Evolutionary conservation across 768 basidiomycete species (phyloP).

Genomic region (Tulasnella sp.): DNA sequence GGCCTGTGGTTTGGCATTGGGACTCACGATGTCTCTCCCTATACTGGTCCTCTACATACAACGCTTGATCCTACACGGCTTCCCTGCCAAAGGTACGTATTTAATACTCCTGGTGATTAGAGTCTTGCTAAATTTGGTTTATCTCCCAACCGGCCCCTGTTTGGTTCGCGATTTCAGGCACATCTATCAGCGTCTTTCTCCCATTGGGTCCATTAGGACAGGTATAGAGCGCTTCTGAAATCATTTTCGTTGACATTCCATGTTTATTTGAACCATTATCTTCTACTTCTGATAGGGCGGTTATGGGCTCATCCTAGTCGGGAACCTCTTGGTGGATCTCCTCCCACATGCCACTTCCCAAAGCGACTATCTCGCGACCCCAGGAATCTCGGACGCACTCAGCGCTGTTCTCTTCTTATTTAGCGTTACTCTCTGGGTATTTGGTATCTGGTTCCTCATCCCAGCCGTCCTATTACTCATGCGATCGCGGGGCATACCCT

Average conservation of each 20-base stretch:
- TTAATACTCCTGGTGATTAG: background rate
- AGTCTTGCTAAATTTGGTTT: background rate
- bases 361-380: slow-evolving; percentile 23
- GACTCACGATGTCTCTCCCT: slow-evolving; percentile 17
- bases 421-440: slow-evolving; percentile 49
- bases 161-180: slow-evolving; percentile 10
- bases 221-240: slow-evolving; percentile 19
- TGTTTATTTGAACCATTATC: background rate
- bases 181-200: slow-evolving; percentile 25
- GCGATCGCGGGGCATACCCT: slow-evolving; percentile 35
- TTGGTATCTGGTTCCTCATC: slow-evolving; percentile 53
- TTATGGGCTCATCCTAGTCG: slow-evolving; percentile 10
- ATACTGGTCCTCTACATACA: slow-evolving; percentile 17
- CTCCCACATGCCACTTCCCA: slow-evolving; percentile 3
- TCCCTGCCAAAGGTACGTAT: background rate
- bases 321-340: background rate
- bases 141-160: background rate
- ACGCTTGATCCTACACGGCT: slow-evolving; percentile 17
- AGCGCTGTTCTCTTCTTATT: slow-evolving; percentile 26
- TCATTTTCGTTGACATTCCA: slow-evolving; percentile 22
- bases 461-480: slow-evolving; percentile 41
- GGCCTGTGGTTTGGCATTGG: slow-evolving; percentile 44
- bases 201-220: slow-evolving; percentile 31
- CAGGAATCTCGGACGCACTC: slow-evolving; percentile 21
- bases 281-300: slow-evolving; percentile 1